Evolutionary conservation across 345 rosid species (phyloP).

Genomic region (Populus alba): DNA sequence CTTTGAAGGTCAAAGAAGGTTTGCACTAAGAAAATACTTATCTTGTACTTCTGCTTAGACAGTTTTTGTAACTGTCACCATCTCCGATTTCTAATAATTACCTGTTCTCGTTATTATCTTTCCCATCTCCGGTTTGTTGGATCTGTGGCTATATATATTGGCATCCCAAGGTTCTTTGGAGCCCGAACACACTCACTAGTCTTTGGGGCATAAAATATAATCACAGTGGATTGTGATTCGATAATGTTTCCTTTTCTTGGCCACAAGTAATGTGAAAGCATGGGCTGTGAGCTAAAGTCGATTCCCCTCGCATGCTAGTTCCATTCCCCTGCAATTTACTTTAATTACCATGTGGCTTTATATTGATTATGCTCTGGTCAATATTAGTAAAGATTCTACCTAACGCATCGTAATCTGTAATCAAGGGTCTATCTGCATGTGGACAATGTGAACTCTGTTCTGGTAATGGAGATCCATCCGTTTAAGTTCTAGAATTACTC

Average conservation of each 20-base stretch:
- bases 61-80: not conserved
- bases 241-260: no score
- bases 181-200: not conserved
- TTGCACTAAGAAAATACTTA: not conserved
- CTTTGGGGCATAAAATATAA: not conserved
- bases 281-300: no score
- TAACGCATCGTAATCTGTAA: no score
- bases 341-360: no score
- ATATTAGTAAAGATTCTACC: no score
- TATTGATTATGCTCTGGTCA: no score
- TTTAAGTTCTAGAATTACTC: no score
- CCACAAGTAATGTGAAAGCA: no score
- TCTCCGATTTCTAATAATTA: no score
- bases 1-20: constrained; percentile 1
- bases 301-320: no score
- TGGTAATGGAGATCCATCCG: no score
- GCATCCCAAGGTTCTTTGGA: not conserved
- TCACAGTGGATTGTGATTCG: not conserved
- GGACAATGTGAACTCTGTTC: not conserved
- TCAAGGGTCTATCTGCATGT: not conserved
- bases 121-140: not conserved
- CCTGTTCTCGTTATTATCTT: not conserved
- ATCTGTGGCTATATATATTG: not conserved
- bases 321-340: no score
- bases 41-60: not conserved